Conservation (phyloP, 2,329 filamentous ascomycete species). For the Ophiostoma populinum region DNA sequence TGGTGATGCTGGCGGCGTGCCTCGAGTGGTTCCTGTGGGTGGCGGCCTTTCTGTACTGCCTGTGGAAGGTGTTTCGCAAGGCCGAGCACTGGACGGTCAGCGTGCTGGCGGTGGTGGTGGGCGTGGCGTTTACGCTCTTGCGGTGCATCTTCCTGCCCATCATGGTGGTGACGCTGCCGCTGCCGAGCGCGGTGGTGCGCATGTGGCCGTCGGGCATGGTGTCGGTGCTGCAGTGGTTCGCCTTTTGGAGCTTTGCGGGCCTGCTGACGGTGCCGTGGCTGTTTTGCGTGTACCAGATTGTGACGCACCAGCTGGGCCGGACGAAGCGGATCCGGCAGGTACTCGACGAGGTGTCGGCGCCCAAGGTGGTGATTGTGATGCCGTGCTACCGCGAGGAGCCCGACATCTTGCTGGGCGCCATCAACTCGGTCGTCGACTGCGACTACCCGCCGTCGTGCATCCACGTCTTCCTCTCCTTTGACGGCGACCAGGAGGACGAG, state of each 20-base stretch:
- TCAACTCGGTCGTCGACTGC: constrained; percentile 83
- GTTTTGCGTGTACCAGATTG: constrained; percentile 80
- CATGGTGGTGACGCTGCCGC: constrained; percentile 81
- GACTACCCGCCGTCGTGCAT: constrained; percentile 87
- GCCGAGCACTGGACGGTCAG: constrained; percentile 76
- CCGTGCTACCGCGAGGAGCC: constrained; percentile 89
- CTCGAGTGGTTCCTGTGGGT: constrained; percentile 94
- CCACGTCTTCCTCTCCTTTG: constrained; percentile 89
- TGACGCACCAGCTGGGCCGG: constrained; percentile 71
- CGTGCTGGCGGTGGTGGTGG: constrained; percentile 59
- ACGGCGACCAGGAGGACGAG: constrained; percentile 78
- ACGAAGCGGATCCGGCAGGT: constrained; percentile 68
- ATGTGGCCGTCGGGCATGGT: constrained; percentile 59
- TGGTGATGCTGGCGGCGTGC: constrained; percentile 67
- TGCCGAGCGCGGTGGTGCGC: constrained; percentile 53
- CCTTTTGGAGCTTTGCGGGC: constrained; percentile 80
- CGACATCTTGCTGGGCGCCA: constrained; percentile 63
- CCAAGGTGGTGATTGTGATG: constrained; percentile 93
- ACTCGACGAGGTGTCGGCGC: constrained; percentile 69
- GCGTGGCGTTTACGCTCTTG: constrained; percentile 49
- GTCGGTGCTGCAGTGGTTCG: constrained; percentile 72
- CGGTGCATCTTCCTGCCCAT: constrained; percentile 80
- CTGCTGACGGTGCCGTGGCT: constrained; percentile 81
- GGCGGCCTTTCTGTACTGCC: constrained; percentile 81
- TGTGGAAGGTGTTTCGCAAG: constrained; percentile 75